Evolutionary conservation across 2,329 filamentous ascomycete species (phyloP), one percentile per base, ranked within the genome.

Genomic region (Colletotrichum limetticola): DNA sequence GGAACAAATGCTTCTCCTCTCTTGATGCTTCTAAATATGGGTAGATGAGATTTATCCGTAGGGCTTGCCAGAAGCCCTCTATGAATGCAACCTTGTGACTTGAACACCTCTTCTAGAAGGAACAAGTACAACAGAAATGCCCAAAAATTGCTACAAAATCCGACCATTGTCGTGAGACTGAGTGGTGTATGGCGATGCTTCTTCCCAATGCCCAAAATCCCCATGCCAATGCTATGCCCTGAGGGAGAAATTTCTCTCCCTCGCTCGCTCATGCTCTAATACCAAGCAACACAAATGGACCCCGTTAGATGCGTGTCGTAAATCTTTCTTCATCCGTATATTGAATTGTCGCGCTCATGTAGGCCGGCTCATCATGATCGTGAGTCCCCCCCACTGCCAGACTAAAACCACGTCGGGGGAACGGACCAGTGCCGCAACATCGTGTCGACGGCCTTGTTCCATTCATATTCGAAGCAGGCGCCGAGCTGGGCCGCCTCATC

Each of bases 361-460:
- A 9, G 7, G 8, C 42, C 19, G 42, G 42, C 42, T 49, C 42
- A n/a, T n/a, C 42, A 49, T 49, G 19, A n/a, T n/a, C 4, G 6
- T 9, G 42, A 49, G 19, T n/a, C 19, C 42, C 19, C 19, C 19
- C 32, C 7, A 49, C 5, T 9, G 19, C 8, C 42, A n/a, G 42
- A 22, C 62, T 53, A 75, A 52, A 70, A 75, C 83, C 87, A 88
- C 5, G 87, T 88, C 4, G 92, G 92, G 5, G 90, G 83, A 1
- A 82, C 82, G 11, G 88, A 83, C 93, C 93, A 95, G 78, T 94
- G 91, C 68, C 90, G 83, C 73, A 95, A 82, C 90, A 95, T 91
- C 68, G 88, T 89, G 46, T 87, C 83, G 30, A 94, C 82, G 1
- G 92, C 93, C 75, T 84, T 84, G 35, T 85, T 89, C 93, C 93